Conservation (phyloP, 2,329 filamentous ascomycete species). For the Paracoccidioides lutzii region DNA sequence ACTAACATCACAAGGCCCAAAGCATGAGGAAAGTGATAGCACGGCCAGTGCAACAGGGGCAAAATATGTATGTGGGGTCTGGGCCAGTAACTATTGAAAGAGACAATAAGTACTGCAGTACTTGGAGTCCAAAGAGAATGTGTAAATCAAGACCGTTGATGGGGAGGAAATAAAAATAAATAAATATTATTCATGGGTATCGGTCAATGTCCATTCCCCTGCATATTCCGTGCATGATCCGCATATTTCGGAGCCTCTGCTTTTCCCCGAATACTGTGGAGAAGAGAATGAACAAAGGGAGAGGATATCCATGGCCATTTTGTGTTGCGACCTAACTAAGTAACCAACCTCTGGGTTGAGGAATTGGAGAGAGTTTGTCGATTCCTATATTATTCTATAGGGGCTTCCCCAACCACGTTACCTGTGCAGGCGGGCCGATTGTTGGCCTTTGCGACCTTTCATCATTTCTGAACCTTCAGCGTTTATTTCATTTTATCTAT, state of each 20-base stretch:
- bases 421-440: background rate
- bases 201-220: background rate
- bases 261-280: background rate
- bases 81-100: background rate
- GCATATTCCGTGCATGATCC: background rate
- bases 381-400: background rate
- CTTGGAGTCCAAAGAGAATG: background rate
- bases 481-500: background rate
- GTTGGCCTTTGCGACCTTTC: background rate
- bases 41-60: too few species aligned
- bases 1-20: background rate
- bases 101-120: background rate
- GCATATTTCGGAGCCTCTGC: background rate
- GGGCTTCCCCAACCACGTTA: background rate
- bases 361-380: background rate
- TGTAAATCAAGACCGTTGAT: background rate
- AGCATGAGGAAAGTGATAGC: background rate
- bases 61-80: background rate
- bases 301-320: background rate
- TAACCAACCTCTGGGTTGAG: background rate
- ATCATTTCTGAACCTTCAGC: background rate
- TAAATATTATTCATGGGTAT: background rate
- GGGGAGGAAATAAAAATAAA: background rate
- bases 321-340: too few species aligned
- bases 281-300: background rate